These are phyloP conservation scores for Ustilago vetiveriae DNA, from an alignment of 1,284 basidiomycete species.

Conservation along the genomic window DNA sequence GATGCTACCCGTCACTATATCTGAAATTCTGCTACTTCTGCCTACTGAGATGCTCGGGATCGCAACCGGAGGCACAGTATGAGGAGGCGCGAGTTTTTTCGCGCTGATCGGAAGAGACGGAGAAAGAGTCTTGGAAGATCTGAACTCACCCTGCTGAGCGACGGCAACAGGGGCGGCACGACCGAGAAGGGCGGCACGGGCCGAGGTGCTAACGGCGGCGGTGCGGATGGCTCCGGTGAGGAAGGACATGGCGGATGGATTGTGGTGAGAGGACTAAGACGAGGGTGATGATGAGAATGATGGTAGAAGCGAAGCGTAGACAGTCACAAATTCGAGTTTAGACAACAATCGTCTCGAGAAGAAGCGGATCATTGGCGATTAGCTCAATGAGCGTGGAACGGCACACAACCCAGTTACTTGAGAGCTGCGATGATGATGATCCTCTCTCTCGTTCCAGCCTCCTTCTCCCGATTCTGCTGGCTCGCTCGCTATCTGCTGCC, in stretches of 20 bases:
- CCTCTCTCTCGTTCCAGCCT: neutral
- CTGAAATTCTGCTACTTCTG: neutral
- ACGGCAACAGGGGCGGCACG: slow-evolving; percentile 41
- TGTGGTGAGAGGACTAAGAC: neutral
- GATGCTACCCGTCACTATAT: neutral
- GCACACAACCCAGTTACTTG: no score
- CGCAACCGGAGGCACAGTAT: neutral
- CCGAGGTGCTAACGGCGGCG: slow-evolving; percentile 57
- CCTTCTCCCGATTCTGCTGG: neutral
- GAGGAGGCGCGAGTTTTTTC: neutral
- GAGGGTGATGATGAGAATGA: neutral
- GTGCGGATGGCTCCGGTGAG: slow-evolving; percentile 59
- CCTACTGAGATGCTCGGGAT: neutral
- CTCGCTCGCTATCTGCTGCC: slow-evolving; percentile 19
- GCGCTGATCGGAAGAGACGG: slow-evolving; percentile 5
- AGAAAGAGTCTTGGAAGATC: neutral
- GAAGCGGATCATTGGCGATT: no score
- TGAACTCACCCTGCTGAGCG: slow-evolving; percentile 46
- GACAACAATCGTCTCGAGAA: slow-evolving; percentile 6
- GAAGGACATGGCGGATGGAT: slow-evolving; percentile 50
- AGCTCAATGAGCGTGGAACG: slow-evolving; percentile 14
- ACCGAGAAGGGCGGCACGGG: slow-evolving; percentile 47
- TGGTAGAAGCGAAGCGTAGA: slow-evolving; percentile 8
- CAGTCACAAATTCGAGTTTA: slow-evolving; percentile 4
- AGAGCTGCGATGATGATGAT: slow-evolving; percentile 8